Evolutionary conservation across 495 filamentous ascomycete genomes (phyloP), one percentile per base, ranked within the genome.

Genomic region (Penicillium arizonense): DNA sequence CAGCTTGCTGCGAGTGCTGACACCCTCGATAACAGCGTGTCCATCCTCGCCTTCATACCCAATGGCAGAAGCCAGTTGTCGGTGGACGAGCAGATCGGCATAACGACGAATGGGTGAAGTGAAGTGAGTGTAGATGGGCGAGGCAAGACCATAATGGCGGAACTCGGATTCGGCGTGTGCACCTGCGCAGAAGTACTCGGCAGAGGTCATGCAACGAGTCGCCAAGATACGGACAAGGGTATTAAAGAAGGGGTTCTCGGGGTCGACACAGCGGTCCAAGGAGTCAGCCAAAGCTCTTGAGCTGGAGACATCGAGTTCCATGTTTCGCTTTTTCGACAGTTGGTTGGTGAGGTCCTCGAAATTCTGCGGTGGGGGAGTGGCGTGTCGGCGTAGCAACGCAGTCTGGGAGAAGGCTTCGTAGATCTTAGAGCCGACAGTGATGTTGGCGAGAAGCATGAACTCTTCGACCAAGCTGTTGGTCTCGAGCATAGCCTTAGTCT

Each of bases 401-500:
- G 92, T 97, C 68, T 97, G 92, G 0, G 94, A 91, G 75, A 96
- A 97, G 11, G 90, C 82, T 45, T 86, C 78, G 73, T 93, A 89
- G 59, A 95, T 90, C 63, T 89, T 95, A 35, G 82, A 74, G 6
- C 91, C 94, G 21, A 98, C 94, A 53, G 84, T 89, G 64, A 89
- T 96, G 71, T 97, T 98, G 76, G 95, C 94, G 63, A 97, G 89
- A 62, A 97, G 80, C 94, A 98, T 98, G 78, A 98, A 97, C 61
- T 98, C 94, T 63, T 98, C 94, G 21, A 98, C 94, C 6, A 98
- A 80, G 21, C 92, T 97, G 77, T 97, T 97, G 48, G 94, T 98
- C 62, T 90, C 90, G n/a, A 97, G 83, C 52, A 88, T 82, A 49
- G 90, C 78, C 68, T 97, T 98, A 1, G 90, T 96, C 75, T 97